Conservation (phyloP, 2,329 filamentous ascomycete genomes). For the Alternaria triticimaculans region DNA sequence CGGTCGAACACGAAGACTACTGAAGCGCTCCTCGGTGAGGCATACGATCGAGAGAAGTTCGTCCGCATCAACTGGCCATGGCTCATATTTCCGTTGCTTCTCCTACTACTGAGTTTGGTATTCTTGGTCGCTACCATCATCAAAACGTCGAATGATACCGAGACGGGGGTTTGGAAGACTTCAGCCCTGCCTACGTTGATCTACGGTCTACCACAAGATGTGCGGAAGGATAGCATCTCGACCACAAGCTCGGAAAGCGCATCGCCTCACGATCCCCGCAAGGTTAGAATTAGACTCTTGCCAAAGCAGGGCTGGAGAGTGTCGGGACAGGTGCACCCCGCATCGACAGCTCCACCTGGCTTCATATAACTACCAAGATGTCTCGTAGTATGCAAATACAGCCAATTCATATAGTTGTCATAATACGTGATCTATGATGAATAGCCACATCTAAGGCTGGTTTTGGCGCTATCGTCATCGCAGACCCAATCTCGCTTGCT, state of each 20-base stretch:
- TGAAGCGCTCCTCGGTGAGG: too few species aligned
- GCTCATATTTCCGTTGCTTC: conserved; percentile 29
- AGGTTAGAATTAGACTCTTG: conserved; percentile 16
- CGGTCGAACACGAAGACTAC: too few species aligned
- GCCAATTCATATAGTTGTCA: too few species aligned
- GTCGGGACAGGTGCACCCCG: conserved; percentile 16
- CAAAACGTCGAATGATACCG: background rate
- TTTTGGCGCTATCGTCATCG: background rate
- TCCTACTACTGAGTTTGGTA: too few species aligned
- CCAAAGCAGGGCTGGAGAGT: conserved; percentile 29
- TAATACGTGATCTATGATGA: too few species aligned
- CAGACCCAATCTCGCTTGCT: background rate
- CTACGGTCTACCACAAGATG: conserved; percentile 26
- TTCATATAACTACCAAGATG: background rate
- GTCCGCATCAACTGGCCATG: conserved; percentile 32
- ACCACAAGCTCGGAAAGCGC: background rate
- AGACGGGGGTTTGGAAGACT: conserved; percentile 36
- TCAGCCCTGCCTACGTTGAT: conserved; percentile 31
- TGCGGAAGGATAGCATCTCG: background rate
- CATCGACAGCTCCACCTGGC: background rate
- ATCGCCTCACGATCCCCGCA: background rate
- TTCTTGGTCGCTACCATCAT: conserved; percentile 24
- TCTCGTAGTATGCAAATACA: too few species aligned
- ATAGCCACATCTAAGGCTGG: too few species aligned
- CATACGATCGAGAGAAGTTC: background rate